A percentile compares a stretch with the other conserved stretches of the same genome.
Evolutionary conservation across 2,329 filamentous ascomycete species (phyloP).

Genomic region (Diaporthe nobilis): DNA sequence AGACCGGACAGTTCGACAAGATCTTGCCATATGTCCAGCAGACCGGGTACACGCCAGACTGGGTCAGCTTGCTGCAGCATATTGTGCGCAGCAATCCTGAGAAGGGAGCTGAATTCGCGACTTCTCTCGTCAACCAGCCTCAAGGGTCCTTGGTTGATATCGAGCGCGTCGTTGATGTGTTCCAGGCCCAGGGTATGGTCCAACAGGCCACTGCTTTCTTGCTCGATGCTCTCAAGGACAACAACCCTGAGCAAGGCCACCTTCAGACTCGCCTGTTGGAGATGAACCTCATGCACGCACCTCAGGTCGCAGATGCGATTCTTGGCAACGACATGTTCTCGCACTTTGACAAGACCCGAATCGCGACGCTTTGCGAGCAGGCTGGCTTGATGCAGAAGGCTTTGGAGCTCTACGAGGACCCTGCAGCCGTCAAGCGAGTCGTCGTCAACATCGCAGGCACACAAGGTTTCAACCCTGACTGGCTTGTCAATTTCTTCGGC

Average conservation of each 20-base stretch:
- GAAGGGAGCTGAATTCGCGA: constrained; percentile 94
- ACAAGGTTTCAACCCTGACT: constrained; percentile 90
- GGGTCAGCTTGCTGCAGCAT: constrained; percentile 90
- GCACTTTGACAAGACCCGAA: constrained; percentile 91
- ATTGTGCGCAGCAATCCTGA: constrained; percentile 93
- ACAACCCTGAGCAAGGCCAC: constrained; percentile 92
- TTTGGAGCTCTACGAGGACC: constrained; percentile 94
- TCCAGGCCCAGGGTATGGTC: constrained; percentile 97
- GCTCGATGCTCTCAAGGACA: constrained; percentile 93
- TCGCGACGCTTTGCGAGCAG: constrained; percentile 93
- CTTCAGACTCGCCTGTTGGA: constrained; percentile 95
- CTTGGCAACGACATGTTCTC: constrained; percentile 99
- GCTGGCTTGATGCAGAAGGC: constrained; percentile 89
- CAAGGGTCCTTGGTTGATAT: constrained; percentile 90
- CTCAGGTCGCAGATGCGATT: constrained; percentile 97
- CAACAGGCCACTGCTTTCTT: constrained; percentile 99
- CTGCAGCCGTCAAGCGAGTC: constrained; percentile 89
- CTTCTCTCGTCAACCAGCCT: constrained; percentile 90
- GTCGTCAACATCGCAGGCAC: constrained; percentile 85
- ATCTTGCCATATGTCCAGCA: constrained; percentile 92
- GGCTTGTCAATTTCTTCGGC: constrained; percentile 93
- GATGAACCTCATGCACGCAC: constrained; percentile 97
- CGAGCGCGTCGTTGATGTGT: constrained; percentile 95
- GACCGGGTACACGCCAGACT: constrained; percentile 93
- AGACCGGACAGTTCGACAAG: constrained; percentile 96